Base-by-base conservation (phyloP, 805 yeast species). In the Pichia sporocuriosa region DNA sequence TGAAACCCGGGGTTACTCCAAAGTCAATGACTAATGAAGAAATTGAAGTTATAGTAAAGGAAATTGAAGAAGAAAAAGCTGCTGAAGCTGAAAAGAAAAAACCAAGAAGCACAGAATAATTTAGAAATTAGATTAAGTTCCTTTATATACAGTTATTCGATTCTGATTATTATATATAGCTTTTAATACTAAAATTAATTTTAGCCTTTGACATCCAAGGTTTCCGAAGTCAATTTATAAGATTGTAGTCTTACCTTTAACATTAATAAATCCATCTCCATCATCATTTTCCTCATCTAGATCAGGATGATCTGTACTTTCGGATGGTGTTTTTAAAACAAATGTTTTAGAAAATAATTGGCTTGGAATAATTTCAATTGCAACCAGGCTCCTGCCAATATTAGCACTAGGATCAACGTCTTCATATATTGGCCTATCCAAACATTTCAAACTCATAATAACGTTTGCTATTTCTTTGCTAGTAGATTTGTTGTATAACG, bases 61-160 rank as follows among this genome's bases (percentile, higher is more conserved):
- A 78, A 54, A 83, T 90, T 45, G 97, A 89, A 66, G 82, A 75
- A 25, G 97, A 88, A 63, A 88, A 88, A 68, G 88, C 73, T 50
- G 82, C 78, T 37, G 93, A 81, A 65, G 85, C 81, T 39, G 90
- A 79, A 54, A 81, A 77, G 74, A 82, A 75, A 72, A 81, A 72
- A 64, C 61, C 66, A 51, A 64, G 59, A 52, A 51, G 49, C 40
- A 48, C 46, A 16, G 57, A 51, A 25, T 54, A 45, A 39, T 21
- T 26, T 11, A n/a, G n/a, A n/a, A n/a, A n/a, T n/a, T n/a, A n/a
- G n/a, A n/a, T n/a, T n/a, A n/a, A n/a, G n/a, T n/a, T n/a, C n/a
- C n/a, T n/a, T n/a, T n/a, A n/a, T n/a, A n/a, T n/a, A n/a, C n/a
- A n/a, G n/a, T n/a, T n/a, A n/a, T n/a, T n/a, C n/a, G n/a, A n/a